Evolutionary conservation across 176 grass and related monocot genomes (phyloP), one percentile per base, ranked within the genome.

Genomic region (sorghum (Sorghum bicolor)): DNA sequence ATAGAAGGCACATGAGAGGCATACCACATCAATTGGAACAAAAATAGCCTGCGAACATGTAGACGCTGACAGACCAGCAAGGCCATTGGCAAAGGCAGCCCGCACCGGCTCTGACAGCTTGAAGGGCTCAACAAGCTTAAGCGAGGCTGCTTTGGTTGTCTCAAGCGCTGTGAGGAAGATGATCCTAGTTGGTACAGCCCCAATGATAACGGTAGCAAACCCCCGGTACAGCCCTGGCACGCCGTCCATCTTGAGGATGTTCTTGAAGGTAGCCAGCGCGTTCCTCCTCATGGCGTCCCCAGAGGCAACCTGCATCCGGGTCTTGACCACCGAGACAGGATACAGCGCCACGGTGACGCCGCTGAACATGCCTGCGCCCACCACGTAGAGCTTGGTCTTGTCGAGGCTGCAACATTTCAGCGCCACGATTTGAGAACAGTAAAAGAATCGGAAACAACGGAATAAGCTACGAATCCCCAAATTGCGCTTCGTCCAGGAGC

Each of bases 1-100:
- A 60, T 28, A 73, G 43, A 82, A 17, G 33, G 16, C 22, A 72
- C 48, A 33, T 45, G 34, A 24, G 6, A 73, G 17, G 36, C 82
- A 82, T 98, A 98, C 96, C 96, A 99, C 96, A 84, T 99, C 96
- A 13, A 99, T 90, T 16, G 96, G 96, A 34, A 99, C 96, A 87
- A 99, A 96, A 13, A 96, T 86, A 30, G 96, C 75, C 70, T 99
- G 96, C 2, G 96, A 99, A 62, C 85, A 92, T 13, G 95, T 75
- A 31, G 96, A 99, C 0, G 93, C 96, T 0, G 86, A 88, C 76
- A 99, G 83, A 58, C 96, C 96, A 1, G 83, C 93, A 63, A 96
- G 79, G 52, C 96, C 96, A 87, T 94, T 99, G 31, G 93, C 93
- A 80, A 96, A 39, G 52, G 91, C 93, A 17, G 96, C 96, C 78